Base-by-base conservation (phyloP, 305 asterid species). In the Lippia alba region DNA sequence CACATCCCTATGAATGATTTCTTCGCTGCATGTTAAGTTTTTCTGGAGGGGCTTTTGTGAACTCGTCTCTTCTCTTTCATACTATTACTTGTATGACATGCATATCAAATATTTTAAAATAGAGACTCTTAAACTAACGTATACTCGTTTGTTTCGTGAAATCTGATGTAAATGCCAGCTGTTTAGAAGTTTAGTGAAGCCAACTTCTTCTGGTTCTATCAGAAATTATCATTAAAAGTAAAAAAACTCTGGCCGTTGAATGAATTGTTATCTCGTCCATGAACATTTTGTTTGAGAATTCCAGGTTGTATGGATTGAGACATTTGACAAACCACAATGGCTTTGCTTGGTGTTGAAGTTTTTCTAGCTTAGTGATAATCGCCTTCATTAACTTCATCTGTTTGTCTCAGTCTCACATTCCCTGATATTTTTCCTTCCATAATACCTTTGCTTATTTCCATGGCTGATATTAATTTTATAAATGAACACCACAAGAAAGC, bases 261-360 rank as follows among this genome's bases (percentile, higher is more conserved):
- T 40, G 54, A 48, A 61, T 24, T 33, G 34, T 61, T 24, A 40
- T 24, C 44, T 24, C n/a, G 56, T 46, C 57, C 57, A 58, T 15
- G 1, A 32, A 69, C 34, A 64, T 64, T 64, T 24, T 64, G 16
- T 24, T 7, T 36, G 57, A 67, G 44, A 5, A 24, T 30, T 41
- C 64, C 64, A 56, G 59, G 58, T 3, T 71, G 69, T 61, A 39
- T 14, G 32, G 69, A 61, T 61, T 61, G 48, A 39, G 75, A 61
- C 74, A 3, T 10, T 17, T 5, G 9, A 69, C 39, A 53, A n/a
- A 54, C 30, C 30, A 24, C n/a, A 53, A 39, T 56, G 51, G 14
- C 18, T 16, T 4, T 14, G 11, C 18, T 57, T 45, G 48, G 39
- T 11, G 16, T 32, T 51, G 10, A 39, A 61, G 19, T 12, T 0